A percentile compares a stretch with the other conserved stretches of the same genome.
Evolutionary conservation across 805 yeast species (phyloP).

Genomic region (Isabelozyma pseudorhagii): DNA sequence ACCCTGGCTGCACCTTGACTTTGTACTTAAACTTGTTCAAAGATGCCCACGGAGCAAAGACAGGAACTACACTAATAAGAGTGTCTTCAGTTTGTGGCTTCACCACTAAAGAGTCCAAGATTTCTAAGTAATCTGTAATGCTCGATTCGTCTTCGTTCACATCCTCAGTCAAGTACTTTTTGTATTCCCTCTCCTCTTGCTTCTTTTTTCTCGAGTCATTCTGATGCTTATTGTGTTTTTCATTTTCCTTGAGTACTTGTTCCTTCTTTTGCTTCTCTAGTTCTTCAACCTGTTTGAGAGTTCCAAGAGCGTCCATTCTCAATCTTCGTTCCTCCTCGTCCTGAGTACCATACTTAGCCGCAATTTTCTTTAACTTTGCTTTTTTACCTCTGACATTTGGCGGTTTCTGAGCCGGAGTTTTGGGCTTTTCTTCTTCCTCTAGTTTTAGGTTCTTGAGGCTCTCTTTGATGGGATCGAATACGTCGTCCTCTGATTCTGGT

Average conservation of each 20-base stretch:
- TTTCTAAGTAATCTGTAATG: slow-evolving; percentile 34
- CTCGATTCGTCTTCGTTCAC: slow-evolving; percentile 29
- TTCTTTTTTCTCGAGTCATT: slow-evolving; percentile 41
- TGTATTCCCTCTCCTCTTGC: slow-evolving; percentile 43
- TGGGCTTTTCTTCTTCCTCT: slow-evolving; percentile 2
- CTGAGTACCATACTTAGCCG: slow-evolving; percentile 81
- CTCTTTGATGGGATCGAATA: slow-evolving; percentile 8
- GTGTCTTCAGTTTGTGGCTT: slow-evolving; percentile 50
- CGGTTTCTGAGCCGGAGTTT: slow-evolving; percentile 11
- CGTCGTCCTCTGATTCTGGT: slow-evolving; percentile 7
- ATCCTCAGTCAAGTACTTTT: slow-evolving; percentile 38
- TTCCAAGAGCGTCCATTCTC: slow-evolving; percentile 81
- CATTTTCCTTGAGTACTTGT: slow-evolving; percentile 17
- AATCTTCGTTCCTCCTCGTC: slow-evolving; percentile 81
- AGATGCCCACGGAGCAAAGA: slow-evolving; percentile 92
- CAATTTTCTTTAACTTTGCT: slow-evolving; percentile 78
- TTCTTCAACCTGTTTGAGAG: slow-evolving; percentile 57
- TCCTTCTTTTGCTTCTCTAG: slow-evolving; percentile 23
- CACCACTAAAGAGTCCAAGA: slow-evolving; percentile 42
- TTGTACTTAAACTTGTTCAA: slow-evolving; percentile 73
- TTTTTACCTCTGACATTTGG: slow-evolving; percentile 76
- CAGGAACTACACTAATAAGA: slow-evolving; percentile 67
- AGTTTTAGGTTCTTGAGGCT: slow-evolving; percentile 6
- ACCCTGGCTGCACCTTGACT: slow-evolving; percentile 77
- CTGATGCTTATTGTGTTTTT: slow-evolving; percentile 22